Base-by-base conservation (phyloP, 2,329 filamentous ascomycete genomes). In the Fusarium zealandicum region DNA sequence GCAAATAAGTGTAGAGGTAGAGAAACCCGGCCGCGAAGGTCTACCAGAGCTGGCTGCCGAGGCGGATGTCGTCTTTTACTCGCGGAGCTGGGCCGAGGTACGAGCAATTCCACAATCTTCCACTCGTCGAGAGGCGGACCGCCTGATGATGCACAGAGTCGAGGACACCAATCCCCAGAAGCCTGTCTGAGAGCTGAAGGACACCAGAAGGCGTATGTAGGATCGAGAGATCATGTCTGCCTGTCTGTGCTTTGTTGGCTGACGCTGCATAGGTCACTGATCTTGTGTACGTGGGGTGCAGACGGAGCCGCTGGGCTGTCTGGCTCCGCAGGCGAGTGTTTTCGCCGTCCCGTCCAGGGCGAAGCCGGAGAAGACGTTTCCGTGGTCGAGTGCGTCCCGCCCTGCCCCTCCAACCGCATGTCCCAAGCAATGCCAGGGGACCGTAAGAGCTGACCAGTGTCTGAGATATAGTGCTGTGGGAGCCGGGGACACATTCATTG, bases 401-500 rank as follows among this genome's bases (percentile, higher is more conserved):
- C 56, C 49, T 43, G 14, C 42, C 25, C 20, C 22, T 27, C 30
- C 28, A 32, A 20, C 30, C 17, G 31, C 48, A 47, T 37, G 37
- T 38, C 46, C 32, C 25, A n/a, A n/a, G n/a, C n/a, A 54, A 45
- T 55, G 40, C 40, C 41, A 43, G 16, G 35, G 47, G 57, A 51
- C 46, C 54, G 48, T 43, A 54, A 59, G 38, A 61, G 50, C 61
- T 67, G 54, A 67, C 56, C 50, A 46, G 44, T 56, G 53, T 51
- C 49, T 53, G 65, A 54, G 39, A 50, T 64, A 69, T 69, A 90
- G 88, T 69, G 81, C 87, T 6, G 82, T 91, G 56, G 89, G 89
- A 48, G 89, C 89, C 36, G 89, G 89, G 61, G 89, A 92, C 68
- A 90, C 89, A 0, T 92, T 92, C 66, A 83, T 89, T 59, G 89